Evolutionary conservation across 2,329 filamentous ascomycete genomes (phyloP), one percentile per base, ranked within the genome.

Genomic region (Epichloe sp.): DNA sequence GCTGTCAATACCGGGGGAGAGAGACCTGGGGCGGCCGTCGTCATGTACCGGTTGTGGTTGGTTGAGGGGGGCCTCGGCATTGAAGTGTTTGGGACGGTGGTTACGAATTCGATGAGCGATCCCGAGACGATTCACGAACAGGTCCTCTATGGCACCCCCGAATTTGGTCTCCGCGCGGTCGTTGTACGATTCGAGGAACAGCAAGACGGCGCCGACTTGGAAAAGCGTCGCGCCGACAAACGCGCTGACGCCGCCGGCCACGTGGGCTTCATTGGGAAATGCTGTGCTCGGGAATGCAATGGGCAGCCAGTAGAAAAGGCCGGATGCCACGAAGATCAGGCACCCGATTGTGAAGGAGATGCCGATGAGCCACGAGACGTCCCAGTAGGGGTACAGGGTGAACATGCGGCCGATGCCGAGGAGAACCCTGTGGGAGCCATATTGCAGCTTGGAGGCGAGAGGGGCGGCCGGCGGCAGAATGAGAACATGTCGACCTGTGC

Each of bases 201-300:
- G 64, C 2, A 82, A 60, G 3, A 82, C 56, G 52, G 74, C 76
- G 1, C 78, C 79, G 2, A 78, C 51, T 54, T 79, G 75, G 60
- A 83, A 83, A 3, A 82, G 65, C 1, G 76, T 80, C 0, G 78
- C 78, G 4, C 79, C 79, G 23, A 83, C 69, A 57, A 82, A 80
- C 0, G 76, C 77, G 0, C 72, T 76, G 34, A 80, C 70, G 3
- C 79, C 80, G 0, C 70, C 82, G 50, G 67, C 65, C 14, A 52
- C 35, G 26, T 15, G n/a, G 15, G 26, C 4, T 26, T 52, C 50
- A 36, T 69, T 68, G 0, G 64, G 41, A 19, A 84, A 84, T 52
- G 72, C 70, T 0, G 71, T 73, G 17, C 35, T 15, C 11, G 80
- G 79, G 15, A 65, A 62, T n/a, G 68, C 68, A 2, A 81, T 64